Conservation (phyloP, 75 land plant species). For the Picea glauca region DNA sequence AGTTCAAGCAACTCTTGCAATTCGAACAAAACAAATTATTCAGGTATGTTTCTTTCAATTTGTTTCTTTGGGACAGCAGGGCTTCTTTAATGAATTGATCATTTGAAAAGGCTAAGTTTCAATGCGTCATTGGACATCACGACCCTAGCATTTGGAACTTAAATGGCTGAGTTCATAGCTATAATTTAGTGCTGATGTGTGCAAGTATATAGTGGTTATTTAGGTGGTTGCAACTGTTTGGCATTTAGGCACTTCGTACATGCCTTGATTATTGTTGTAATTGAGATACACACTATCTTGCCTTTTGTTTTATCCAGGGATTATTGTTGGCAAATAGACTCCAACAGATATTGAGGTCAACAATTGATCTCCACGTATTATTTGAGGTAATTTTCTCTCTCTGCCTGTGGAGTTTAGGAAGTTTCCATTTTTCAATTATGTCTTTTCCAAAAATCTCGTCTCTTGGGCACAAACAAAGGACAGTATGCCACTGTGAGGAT, state of each 20-base stretch:
- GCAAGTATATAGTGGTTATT: neutral
- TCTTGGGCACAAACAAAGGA: neutral
- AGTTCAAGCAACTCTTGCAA: slow-evolving; percentile 23
- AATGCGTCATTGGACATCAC: neutral
- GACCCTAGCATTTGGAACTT: neutral
- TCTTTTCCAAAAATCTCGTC: neutral
- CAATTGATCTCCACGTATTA: slow-evolving; percentile 42
- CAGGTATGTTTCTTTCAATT: slow-evolving; percentile 14
- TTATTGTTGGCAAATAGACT: slow-evolving; percentile 35
- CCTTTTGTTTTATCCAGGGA: slow-evolving; percentile 28
- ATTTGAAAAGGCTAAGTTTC: neutral
- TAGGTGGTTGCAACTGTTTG: too few relatives aligned
- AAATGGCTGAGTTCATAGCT: neutral
- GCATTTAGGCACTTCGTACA: too few relatives aligned
- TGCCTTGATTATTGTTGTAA: neutral
- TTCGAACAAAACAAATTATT: slow-evolving; percentile 29
- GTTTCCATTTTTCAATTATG: neutral
- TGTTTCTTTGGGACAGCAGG: neutral
- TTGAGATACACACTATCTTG: neutral
- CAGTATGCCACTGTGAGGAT: neutral
- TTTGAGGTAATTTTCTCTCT: slow-evolving; percentile 27
- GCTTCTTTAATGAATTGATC: neutral
- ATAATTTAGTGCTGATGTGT: neutral
- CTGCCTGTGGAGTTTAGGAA: neutral
- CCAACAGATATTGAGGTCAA: slow-evolving; percentile 25